Base-by-base conservation (phyloP, 805 yeast genomes). In the Metschnikowia lochheadii region DNA sequence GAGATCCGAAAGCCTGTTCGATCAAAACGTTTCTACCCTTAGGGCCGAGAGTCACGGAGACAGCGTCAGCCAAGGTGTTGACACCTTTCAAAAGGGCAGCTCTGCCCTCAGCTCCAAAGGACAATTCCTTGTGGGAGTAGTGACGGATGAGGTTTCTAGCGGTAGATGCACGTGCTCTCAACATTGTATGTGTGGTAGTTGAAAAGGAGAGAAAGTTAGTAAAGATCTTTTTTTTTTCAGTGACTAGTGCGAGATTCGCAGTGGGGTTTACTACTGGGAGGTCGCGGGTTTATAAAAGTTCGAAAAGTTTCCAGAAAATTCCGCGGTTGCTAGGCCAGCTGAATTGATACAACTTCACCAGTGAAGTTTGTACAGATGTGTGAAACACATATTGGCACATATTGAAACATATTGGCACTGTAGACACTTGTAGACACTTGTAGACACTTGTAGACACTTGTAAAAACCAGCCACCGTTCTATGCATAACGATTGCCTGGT, bases 61-160 rank as follows among this genome's bases (percentile, higher is more conserved):
- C 99, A 20, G 99, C 98, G 65, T 89, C 91, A 46, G 97, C 97
- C 61, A 92, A 81, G 47, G 89, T 85, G 66, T 90, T 94, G 50
- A 95, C 98, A 73, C 99, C 99, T 66, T 82, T 87, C 61, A 94
- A 76, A 17, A 92, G 76, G 39, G 98, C 89, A 45, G 97, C 96
- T 72, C 99, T 84, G 61, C 97, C 98, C 68, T 91, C 97, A 55
- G 92, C 96, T 54, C 98, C 97, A 67, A 94, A 94, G 75, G 87
- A 89, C 67, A 92, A 80, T 69, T 92, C 97, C 76, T 94, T 94
- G 82, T 91, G 96, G 60, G 84, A 73, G 61, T 73, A 71, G 60
- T 66, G 59, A 69, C 84, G 82, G 54, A 74, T 75, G 56, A 78
- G 66, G 26, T 72, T 59, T 46, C 70, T 67, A 29, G 74, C 59